Evolutionary conservation across 2,329 filamentous ascomycete genomes (phyloP).

Genomic region (Fusarium decemcellulare): DNA sequence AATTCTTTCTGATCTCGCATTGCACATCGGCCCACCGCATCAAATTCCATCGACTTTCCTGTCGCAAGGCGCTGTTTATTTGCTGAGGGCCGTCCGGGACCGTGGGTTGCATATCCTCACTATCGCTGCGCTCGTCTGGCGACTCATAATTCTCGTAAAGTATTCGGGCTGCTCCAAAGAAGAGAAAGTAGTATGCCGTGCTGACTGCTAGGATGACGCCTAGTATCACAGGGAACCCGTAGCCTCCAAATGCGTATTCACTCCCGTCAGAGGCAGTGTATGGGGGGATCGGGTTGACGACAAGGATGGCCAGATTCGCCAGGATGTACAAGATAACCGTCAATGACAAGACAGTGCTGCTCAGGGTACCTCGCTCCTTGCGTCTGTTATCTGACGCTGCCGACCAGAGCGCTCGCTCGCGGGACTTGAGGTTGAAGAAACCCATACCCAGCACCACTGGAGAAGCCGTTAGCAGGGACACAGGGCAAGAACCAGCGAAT

Average conservation of each 20-base stretch:
- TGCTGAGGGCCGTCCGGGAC: too few relatives aligned
- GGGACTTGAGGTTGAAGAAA: background rate
- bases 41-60: background rate
- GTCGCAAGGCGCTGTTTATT: background rate
- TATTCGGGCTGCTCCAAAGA: background rate
- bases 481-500: background rate
- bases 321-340: background rate
- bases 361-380: too few relatives aligned
- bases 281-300: background rate
- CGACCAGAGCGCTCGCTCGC: background rate
- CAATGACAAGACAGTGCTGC: too few relatives aligned
- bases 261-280: background rate
- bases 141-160: background rate
- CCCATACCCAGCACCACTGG: background rate
- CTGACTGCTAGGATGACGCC: background rate
- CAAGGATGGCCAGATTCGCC: background rate
- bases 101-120: too few relatives aligned
- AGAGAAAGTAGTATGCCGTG: background rate
- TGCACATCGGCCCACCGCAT: background rate
- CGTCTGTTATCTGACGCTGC: too few relatives aligned
- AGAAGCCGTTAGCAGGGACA: background rate
- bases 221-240: background rate
- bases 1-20: slow-evolving; percentile 3
- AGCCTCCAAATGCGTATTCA: background rate
- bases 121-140: background rate